Conservation (phyloP, 805 yeast species). For the Barnettozyma wickerhamii region DNA sequence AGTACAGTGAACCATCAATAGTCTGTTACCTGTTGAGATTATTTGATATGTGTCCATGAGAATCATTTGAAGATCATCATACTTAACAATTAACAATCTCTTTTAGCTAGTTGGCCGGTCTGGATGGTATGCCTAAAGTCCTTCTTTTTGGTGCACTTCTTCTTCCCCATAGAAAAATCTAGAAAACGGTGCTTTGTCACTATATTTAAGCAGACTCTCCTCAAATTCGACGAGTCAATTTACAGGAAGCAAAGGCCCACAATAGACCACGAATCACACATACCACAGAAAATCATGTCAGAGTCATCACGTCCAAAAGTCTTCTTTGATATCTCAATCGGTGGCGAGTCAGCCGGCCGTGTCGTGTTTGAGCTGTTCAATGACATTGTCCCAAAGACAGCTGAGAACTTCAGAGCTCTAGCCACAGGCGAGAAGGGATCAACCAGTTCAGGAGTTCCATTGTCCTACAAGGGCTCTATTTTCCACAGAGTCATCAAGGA, state of each 20-base stretch:
- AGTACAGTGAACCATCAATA: no score
- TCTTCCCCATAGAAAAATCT: neutral
- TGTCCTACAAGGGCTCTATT: conserved; percentile 75
- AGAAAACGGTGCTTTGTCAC: no score
- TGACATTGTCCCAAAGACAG: conserved; percentile 80
- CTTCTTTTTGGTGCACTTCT: no score
- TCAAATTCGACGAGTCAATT: no score
- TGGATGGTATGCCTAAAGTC: no score
- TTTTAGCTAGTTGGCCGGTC: neutral
- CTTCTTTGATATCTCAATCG: conserved; percentile 76
- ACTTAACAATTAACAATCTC: neutral
- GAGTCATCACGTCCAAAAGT: conserved; percentile 43
- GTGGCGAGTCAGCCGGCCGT: conserved; percentile 66
- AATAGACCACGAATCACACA: no score
- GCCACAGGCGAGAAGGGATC: conserved; percentile 86
- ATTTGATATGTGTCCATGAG: no score
- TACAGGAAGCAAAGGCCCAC: no score
- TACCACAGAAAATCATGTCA: conserved; percentile 14
- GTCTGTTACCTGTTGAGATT: no score
- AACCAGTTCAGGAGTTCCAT: conserved; percentile 56
- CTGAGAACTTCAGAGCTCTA: conserved; percentile 83
- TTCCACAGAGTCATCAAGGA: conserved; percentile 89
- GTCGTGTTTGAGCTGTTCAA: conserved; percentile 69
- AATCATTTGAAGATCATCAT: neutral
- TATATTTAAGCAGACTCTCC: no score